phyloP scores from a whole-genome alignment of 371 early-diverging fungal genomes.

The Mucor racemosus region DNA sequence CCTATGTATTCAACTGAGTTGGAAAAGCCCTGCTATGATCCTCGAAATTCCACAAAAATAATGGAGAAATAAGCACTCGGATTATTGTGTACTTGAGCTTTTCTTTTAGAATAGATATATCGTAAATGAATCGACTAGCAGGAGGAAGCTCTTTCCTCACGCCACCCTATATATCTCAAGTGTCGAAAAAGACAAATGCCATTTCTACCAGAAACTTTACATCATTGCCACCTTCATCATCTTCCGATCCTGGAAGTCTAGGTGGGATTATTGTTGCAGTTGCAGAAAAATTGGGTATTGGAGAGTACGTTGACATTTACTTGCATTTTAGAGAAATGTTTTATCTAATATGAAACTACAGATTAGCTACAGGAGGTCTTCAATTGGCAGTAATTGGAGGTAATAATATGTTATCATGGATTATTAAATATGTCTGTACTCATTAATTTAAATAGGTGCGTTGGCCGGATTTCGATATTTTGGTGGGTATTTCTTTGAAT shows the following conservation, averaged over 20 bases:
- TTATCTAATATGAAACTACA: constrained; percentile 4
- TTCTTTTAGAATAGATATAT: neutral
- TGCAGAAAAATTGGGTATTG: constrained; percentile 57
- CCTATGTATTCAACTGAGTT: too few species aligned
- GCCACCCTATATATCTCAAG: constrained; percentile 6
- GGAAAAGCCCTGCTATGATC: too few species aligned
- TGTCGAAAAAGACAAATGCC: neutral
- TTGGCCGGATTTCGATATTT: constrained; percentile 52
- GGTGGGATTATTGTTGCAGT: constrained; percentile 51
- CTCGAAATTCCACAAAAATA: too few species aligned
- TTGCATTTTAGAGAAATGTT: too few species aligned
- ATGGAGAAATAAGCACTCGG: too few species aligned
- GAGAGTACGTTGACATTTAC: constrained; percentile 41
- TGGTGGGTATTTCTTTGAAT: constrained; percentile 54
- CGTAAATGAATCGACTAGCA: constrained; percentile 6
- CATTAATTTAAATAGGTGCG: constrained; percentile 17
- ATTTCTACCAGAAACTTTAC: constrained; percentile 15
- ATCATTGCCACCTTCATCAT: constrained; percentile 30
- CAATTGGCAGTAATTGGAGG: constrained; percentile 50
- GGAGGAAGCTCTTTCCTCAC: constrained; percentile 13
- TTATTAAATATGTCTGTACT: neutral
- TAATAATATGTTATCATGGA: constrained; percentile 7
- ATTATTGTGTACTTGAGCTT: too few species aligned
- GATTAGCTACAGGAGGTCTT: constrained; percentile 62
- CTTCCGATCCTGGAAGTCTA: constrained; percentile 32